Evolutionary conservation across 1,284 basidiomycete species (phyloP).

Genomic region (Melampsora larici-populina): DNA sequence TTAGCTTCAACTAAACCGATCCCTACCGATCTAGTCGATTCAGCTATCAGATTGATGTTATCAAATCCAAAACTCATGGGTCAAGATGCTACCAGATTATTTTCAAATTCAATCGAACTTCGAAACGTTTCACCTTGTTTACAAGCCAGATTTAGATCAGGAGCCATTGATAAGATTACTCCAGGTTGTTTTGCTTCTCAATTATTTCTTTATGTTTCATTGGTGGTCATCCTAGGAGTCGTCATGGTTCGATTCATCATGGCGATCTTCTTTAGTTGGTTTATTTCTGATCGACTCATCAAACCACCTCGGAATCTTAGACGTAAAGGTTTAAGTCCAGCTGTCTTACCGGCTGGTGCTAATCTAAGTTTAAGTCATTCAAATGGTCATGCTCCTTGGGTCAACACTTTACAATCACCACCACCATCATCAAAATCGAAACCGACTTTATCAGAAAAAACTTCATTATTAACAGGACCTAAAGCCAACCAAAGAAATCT

Average conservation of each 20-base stretch:
- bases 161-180: slow-evolving; percentile 92
- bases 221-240: slow-evolving; percentile 84
- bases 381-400: slow-evolving; percentile 89
- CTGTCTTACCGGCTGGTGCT: slow-evolving; percentile 90
- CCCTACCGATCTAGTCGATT: slow-evolving; percentile 72
- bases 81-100: slow-evolving; percentile 83
- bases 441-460: neutral
- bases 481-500: slow-evolving; percentile 22
- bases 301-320: slow-evolving; percentile 69
- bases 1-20: slow-evolving; percentile 69
- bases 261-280: slow-evolving; percentile 97
- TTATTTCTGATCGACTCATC: slow-evolving; percentile 74
- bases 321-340: slow-evolving; percentile 79
- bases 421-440: neutral
- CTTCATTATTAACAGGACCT: slow-evolving; percentile 1
- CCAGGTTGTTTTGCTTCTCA: slow-evolving; percentile 91
- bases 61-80: slow-evolving; percentile 60
- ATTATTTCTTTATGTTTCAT: slow-evolving; percentile 83
- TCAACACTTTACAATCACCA: slow-evolving; percentile 28
- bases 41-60: slow-evolving; percentile 73
- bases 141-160: slow-evolving; percentile 78
- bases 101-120: slow-evolving; percentile 68
- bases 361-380: slow-evolving; percentile 82
- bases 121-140: slow-evolving; percentile 72
- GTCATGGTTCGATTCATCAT: slow-evolving; percentile 89